Base-by-base conservation (phyloP, 352 stramenopile species). In the Phytophthora crassamura region DNA sequence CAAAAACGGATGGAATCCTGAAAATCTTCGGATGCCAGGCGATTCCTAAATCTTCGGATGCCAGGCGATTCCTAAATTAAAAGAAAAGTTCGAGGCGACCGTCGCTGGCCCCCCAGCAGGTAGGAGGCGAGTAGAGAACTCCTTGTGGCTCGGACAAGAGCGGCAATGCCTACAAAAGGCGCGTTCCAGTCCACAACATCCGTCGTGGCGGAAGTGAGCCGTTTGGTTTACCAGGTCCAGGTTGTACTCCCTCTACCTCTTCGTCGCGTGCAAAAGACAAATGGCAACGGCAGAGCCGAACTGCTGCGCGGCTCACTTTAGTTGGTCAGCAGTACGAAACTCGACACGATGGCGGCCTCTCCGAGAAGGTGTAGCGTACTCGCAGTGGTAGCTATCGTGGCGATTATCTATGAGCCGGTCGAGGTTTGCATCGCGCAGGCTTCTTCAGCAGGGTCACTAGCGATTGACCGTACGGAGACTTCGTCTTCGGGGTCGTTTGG, bases 61-160 rank as follows among this genome's bases (percentile, higher is more conserved):
- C n/a, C n/a, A n/a, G n/a, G n/a, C n/a, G n/a, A n/a, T n/a, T n/a
- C n/a, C n/a, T n/a, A n/a, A n/a, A n/a, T n/a, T n/a, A n/a, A n/a
- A n/a, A n/a, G n/a, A n/a, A n/a, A n/a, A n/a, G n/a, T 46, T 46
- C 16, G 10, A 9, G 20, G 9, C 16, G 46, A 52, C 16, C 48
- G 40, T 53, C 50, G 33, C 28, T 67, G 41, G 28, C 28, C 7
- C 5, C 46, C 61, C 46, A 65, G 42, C 57, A 59, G 49, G 57
- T 63, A 39, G 10, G 28, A 25, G 34, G 42, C n/a, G 55, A 56
- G 5, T 69, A 69, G 62, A 54, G 49, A 67, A 57, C 15, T 52
- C 43, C 28, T 56, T 72, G 50, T 57, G 64, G 64, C n/a, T 72
- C 30, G 58, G 64, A 72, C 45, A 63, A 72, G 64, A 64, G n/a